Conservation (phyloP, 2,329 filamentous ascomycete species). For the Exophiala oligosperma region DNA sequence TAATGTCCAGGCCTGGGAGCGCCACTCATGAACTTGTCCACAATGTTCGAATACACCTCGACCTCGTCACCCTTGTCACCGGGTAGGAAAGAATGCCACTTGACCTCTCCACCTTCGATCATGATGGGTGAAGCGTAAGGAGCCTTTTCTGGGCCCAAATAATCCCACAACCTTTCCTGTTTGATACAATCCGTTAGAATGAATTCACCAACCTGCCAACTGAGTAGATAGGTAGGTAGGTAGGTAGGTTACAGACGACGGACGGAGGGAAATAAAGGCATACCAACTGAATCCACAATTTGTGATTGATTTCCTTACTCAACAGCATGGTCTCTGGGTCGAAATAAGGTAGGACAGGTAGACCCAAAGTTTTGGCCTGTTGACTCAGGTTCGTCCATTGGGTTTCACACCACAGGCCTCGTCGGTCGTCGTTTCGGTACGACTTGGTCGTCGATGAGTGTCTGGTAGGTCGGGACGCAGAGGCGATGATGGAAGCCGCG, state of each 20-base stretch:
- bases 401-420: constrained; percentile 27
- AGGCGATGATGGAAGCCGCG: constrained; percentile 22
- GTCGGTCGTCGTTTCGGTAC: constrained; percentile 17
- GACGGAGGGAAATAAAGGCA: neutral
- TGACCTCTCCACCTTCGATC: constrained; percentile 24
- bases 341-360: constrained; percentile 27
- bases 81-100: constrained; percentile 29
- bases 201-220: no score
- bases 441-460: neutral
- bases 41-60: constrained; percentile 13
- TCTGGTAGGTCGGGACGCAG: constrained; percentile 15
- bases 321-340: constrained; percentile 30
- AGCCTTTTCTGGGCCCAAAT: constrained; percentile 27
- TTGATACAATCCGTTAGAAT: no score
- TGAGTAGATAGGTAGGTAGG: no score
- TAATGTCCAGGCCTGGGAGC: constrained; percentile 4
- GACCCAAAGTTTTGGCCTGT: constrained; percentile 22
- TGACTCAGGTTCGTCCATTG: constrained; percentile 29
- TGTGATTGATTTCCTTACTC: constrained; percentile 25
- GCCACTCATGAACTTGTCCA: constrained; percentile 23
- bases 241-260: no score
- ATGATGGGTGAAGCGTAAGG: constrained; percentile 25
- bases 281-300: constrained; percentile 28
- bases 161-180: constrained; percentile 24
- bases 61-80: constrained; percentile 24